Base-by-base conservation (phyloP, 164 flowering plant genomes). In the Aristolochia fimbriata region DNA sequence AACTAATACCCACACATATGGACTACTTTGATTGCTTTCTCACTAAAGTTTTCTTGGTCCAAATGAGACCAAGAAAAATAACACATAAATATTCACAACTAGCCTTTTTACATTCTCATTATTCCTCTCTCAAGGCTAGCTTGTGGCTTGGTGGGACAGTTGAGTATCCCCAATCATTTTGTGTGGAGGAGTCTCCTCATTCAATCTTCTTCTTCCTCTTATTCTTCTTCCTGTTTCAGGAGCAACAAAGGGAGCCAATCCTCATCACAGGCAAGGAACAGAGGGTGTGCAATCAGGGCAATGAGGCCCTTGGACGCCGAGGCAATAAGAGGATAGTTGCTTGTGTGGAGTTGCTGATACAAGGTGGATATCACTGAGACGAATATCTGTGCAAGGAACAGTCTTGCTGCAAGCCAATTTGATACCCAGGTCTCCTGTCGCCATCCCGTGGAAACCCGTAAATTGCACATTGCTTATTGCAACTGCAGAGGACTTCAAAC, bases 371-470 rank as follows among this genome's bases (percentile, higher is more conserved):
- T 68, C 51, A 2, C 48, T 52, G 23, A 71, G 12, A 7, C 27
- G 47, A 10, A 75, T 69, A 55, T 71, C 51, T 5, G n/a, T 66
- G 65, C 78, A 75, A 7, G 74, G 73, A 45, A 68, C 56, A 12
- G 74, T 24, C 58, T 65, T 64, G 51, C 79, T 72, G 64, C 74
- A 70, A 11, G 64, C 65, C 43, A 76, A 41, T 20, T 58, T 63
- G 50, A 76, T 59, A 0, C 71, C 71, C 1, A 31, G 20, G 14
- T 60, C 48, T 19, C 59, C 60, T 9, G 41, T 55, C 6, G 72
- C 62, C 1, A 64, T 76, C 45, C 80, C 80, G 0, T 21, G 51
- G 3, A 76, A 27, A 14, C 66, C n/a, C 30, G 22, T 62, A 56
- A 68, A 76, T 9, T 63, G 55, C 11, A 73, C 54, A 24, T 73